These are phyloP conservation scores for Yamadazyma siamensis DNA, from an alignment of 1,139 yeast species.

Conservation along the genomic window DNA sequence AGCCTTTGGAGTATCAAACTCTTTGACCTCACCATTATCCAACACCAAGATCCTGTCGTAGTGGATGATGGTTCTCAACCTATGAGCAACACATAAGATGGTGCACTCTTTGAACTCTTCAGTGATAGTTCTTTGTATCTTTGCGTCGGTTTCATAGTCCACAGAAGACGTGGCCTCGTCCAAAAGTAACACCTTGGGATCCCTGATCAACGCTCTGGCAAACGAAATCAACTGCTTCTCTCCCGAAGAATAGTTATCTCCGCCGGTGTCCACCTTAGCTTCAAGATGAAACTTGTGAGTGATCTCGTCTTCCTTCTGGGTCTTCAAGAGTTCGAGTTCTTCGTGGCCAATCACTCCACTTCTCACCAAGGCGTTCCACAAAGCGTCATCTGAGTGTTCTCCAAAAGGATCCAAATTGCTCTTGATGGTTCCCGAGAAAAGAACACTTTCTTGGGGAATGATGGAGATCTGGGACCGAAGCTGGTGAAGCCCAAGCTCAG, in stretches of 20 bases:
- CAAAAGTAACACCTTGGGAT: constrained; percentile 60
- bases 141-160: constrained; percentile 72
- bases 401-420: constrained; percentile 43
- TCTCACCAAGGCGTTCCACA: constrained; percentile 45
- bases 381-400: constrained; percentile 30
- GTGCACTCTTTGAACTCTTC: constrained; percentile 14
- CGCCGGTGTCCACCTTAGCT: constrained; percentile 67
- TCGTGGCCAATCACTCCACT: constrained; percentile 38
- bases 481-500: constrained; percentile 31
- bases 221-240: constrained; percentile 74
- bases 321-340: constrained; percentile 20
- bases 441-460: constrained; percentile 46
- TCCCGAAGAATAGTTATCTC: constrained; percentile 71
- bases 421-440: constrained; percentile 38
- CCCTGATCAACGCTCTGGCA: constrained; percentile 75
- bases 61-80: constrained; percentile 15
- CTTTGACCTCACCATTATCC: constrained; percentile 49
- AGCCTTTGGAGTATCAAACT: constrained; percentile 46
- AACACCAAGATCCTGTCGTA: constrained; percentile 48
- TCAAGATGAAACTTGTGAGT: constrained; percentile 65
- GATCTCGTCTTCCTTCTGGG: constrained; percentile 6
- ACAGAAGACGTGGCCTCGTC: constrained; percentile 87
- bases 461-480: constrained; percentile 36
- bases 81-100: constrained; percentile 16
- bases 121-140: constrained; percentile 44